Evolutionary conservation across 1,284 basidiomycete species (phyloP).

Genomic region (Rhodotorula mucilaginosa): DNA sequence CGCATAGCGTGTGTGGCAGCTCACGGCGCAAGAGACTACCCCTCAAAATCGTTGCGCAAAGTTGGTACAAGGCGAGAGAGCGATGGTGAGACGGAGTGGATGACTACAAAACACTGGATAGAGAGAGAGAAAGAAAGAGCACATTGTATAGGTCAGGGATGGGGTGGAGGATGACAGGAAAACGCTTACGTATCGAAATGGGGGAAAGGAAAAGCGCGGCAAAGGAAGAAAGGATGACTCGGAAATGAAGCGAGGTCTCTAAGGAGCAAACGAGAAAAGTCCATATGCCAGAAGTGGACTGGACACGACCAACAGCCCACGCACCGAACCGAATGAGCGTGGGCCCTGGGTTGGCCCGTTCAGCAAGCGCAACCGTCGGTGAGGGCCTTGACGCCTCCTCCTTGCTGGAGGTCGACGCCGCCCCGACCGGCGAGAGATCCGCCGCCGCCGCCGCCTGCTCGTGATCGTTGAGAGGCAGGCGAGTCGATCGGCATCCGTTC

Average conservation of each 20-base stretch:
- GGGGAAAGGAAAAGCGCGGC: too few species aligned
- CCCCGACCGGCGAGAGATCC: slow-evolving; percentile 18
- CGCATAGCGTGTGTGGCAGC: too few species aligned
- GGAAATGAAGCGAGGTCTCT: neutral
- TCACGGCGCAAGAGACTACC: too few species aligned
- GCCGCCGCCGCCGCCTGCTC: slow-evolving; percentile 43
- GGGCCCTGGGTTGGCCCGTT: neutral
- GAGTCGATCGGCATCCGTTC: slow-evolving; percentile 89
- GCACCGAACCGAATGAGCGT: neutral
- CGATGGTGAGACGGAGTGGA: too few species aligned
- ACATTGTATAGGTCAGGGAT: too few species aligned
- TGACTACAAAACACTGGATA: too few species aligned
- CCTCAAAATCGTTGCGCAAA: too few species aligned
- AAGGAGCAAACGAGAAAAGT: neutral
- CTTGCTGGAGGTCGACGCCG: slow-evolving; percentile 29
- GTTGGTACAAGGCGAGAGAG: too few species aligned
- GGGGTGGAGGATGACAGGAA: too few species aligned
- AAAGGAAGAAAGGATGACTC: neutral
- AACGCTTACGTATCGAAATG: neutral
- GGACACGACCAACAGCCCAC: too few species aligned
- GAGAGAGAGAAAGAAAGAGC: too few species aligned
- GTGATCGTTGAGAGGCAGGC: slow-evolving; percentile 61
- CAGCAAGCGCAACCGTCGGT: slow-evolving; percentile 70
- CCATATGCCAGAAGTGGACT: neutral
- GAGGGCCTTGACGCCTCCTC: slow-evolving; percentile 56